These are phyloP conservation scores for Mycosphaerella sp. DNA, from an alignment of 2,329 filamentous ascomycete species.

Conservation along the genomic window DNA sequence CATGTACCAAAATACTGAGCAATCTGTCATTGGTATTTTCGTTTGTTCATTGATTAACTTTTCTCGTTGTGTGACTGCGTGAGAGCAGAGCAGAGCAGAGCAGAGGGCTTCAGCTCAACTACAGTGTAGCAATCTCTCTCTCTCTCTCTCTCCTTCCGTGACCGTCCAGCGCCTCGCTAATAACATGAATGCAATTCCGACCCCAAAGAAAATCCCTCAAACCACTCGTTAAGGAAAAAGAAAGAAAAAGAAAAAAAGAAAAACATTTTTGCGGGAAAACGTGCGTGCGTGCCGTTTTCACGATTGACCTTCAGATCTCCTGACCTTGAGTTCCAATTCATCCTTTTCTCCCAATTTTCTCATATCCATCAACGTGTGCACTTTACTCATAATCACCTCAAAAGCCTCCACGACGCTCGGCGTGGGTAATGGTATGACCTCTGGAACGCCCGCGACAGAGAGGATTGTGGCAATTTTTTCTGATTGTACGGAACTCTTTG, in stretches of 20 bases:
- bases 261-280: too few species aligned
- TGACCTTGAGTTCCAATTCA: constrained; percentile 59
- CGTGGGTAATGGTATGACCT: constrained; percentile 67
- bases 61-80: too few species aligned
- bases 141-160: not conserved
- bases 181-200: not conserved
- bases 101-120: too few species aligned
- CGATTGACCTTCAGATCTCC: constrained; percentile 35
- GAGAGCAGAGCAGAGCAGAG: too few species aligned
- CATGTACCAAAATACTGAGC: too few species aligned
- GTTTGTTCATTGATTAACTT: too few species aligned
- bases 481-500: constrained; percentile 70
- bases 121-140: too few species aligned
- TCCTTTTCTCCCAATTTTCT: constrained; percentile 70
- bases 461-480: constrained; percentile 67
- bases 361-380: constrained; percentile 59
- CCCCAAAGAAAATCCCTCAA: too few species aligned
- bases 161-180: constrained; percentile 3
- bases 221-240: too few species aligned
- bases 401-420: constrained; percentile 63
- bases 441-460: constrained; percentile 63
- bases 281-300: not conserved
- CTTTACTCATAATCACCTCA: constrained; percentile 61
- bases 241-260: too few species aligned
- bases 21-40: too few species aligned